Evolutionary conservation across 139 green algal species (phyloP), one percentile per base, ranked within the genome.

Genomic region (Monoraphidium neglectum): DNA sequence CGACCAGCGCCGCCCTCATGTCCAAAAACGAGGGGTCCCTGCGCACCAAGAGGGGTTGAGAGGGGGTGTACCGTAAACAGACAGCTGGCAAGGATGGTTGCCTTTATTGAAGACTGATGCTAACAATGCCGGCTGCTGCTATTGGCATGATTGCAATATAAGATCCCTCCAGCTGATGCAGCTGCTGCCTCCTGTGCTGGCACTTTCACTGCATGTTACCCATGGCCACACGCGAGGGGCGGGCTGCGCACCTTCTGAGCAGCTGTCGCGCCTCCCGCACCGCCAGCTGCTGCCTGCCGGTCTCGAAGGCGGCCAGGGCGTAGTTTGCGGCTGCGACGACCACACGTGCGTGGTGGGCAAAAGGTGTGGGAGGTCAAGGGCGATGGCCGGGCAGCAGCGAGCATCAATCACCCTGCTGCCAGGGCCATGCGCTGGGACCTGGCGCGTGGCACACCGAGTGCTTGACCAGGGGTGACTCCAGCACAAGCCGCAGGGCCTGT

Each of bases 21-120:
- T 91, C 86, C 43, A 91, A 35, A 56, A 89, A 91, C 10, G 59
- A 40, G 38, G 83, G 62, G 54, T 91, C 86, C 21, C 79, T 84
- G 73, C 24, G 36, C 63, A 18, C 32, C 51, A 53, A 6, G 1
- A 61, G 4, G 12, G 47, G 56, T 12, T 15, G 13, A 21, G 51
- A 35, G 26, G 4, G 18, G 35, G 47, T 30, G 64, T n/a, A 63
- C 18, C 6, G 54, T 18, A 30, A 79, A 49, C 57, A 35, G 24
- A 18, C 37, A 30, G 32, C 40, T 51, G 13, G 38, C 21, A 35
- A 68, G 47, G 40, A 61, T 38, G 35, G 28, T 47, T 40, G 33
- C 16, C 33, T 30, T 46, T 26, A 33, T 43, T 28, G 8, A 32
- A 68, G 32, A 2, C 23, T 1, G 3, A 26, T 68, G 57, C 57